Conservation (phyloP, 2,329 filamentous ascomycete genomes). For the Bipolaris sorokiniana region DNA sequence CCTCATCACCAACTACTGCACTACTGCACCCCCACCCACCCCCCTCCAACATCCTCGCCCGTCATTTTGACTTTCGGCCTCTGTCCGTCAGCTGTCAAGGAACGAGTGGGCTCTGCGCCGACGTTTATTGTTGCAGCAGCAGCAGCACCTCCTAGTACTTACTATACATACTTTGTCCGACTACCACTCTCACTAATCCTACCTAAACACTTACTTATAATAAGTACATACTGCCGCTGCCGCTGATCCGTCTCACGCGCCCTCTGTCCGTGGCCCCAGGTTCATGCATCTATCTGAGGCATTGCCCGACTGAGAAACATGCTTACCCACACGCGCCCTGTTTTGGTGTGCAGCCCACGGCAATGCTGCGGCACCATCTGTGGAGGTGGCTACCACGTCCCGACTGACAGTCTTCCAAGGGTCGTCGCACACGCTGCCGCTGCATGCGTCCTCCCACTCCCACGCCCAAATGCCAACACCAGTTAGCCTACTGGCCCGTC, state of each 20-base stretch:
- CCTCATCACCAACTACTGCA: not conserved
- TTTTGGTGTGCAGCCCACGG: slow-evolving; percentile 1
- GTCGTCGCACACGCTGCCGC: slow-evolving; percentile 6
- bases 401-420: not conserved
- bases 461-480: not conserved
- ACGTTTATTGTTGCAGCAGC: not conserved
- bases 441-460: not conserved
- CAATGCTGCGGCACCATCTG: not conserved
- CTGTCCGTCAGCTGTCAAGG: not conserved
- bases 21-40: not conserved
- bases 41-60: not conserved
- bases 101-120: not conserved
- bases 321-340: slow-evolving; percentile 3
- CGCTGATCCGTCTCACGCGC: not conserved
- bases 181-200: too few relatives aligned
- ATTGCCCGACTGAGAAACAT: slow-evolving; percentile 2
- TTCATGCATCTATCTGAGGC: slow-evolving; percentile 2
- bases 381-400: slow-evolving; percentile 2
- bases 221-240: not conserved
- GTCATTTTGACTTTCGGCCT: not conserved
- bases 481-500: not conserved
- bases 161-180: too few relatives aligned
- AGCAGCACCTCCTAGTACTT: not conserved
- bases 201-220: too few relatives aligned
- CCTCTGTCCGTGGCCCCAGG: not conserved